Evolutionary conservation across 169 alveolate genomes (phyloP).

Genomic region (Perkinsus marinus): DNA sequence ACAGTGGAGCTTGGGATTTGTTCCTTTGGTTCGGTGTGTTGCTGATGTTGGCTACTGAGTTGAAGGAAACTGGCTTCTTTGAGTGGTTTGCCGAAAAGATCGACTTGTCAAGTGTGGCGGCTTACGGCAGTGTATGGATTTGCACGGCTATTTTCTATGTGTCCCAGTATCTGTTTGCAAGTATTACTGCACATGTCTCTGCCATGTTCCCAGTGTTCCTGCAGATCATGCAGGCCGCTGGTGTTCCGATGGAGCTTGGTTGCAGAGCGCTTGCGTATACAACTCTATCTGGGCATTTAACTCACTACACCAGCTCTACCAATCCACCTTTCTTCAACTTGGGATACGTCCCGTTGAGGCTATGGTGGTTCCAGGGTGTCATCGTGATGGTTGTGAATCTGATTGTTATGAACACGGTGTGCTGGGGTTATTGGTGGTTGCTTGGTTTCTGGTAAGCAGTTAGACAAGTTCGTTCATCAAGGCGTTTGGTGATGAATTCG

Average conservation of each 20-base stretch:
- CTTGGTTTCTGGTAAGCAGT: neutral
- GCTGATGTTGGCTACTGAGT: neutral
- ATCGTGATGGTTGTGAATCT: neutral
- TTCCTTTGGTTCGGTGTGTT: neutral
- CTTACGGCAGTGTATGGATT: neutral
- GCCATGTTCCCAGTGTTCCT: neutral
- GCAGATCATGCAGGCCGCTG: neutral
- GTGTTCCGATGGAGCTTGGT: neutral
- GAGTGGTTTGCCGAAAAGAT: neutral
- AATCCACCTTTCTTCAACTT: neutral
- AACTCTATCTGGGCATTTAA: neutral
- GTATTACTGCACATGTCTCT: neutral
- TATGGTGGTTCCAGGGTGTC: neutral
- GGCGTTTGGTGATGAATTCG: no score
- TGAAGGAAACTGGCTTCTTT: neutral
- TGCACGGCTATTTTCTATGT: neutral
- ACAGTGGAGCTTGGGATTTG: neutral
- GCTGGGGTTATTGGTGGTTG: neutral
- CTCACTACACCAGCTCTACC: neutral
- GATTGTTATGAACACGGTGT: neutral
- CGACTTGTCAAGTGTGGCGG: neutral
- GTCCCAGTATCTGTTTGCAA: neutral
- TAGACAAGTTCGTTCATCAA: no score
- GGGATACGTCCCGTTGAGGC: neutral
- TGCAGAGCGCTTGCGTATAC: neutral